Percentiles rank a stretch among this genome's conserved stretches.
These are phyloP conservation scores for Oryza brachyantha DNA, from an alignment of 176 grass and related monocot species.

Conservation along the genomic window DNA sequence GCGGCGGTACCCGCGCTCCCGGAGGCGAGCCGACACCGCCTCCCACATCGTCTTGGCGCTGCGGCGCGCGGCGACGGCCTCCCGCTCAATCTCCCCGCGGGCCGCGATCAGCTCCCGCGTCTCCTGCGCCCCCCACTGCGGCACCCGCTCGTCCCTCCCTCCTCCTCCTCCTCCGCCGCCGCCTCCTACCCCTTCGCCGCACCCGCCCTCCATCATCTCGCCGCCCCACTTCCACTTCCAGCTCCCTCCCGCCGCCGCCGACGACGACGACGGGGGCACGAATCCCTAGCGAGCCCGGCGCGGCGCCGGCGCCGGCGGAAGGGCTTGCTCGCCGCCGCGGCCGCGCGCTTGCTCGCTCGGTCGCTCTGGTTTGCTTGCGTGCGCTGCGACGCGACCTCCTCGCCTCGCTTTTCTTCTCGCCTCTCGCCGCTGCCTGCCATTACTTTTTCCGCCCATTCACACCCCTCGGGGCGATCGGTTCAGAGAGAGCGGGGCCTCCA, in stretches of 20 bases:
- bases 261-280: neutral
- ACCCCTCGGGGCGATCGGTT: constrained; percentile 16
- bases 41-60: constrained; percentile 84
- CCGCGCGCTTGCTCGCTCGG: constrained; percentile 17
- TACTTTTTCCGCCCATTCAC: constrained; percentile 52
- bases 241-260: neutral
- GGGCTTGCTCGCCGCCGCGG: neutral
- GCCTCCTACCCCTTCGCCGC: constrained; percentile 18
- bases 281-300: constrained; percentile 5
- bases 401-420: constrained; percentile 34
- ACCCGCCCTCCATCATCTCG: constrained; percentile 36
- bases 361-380: constrained; percentile 33
- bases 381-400: constrained; percentile 23
- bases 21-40: constrained; percentile 52
- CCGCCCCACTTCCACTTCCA: constrained; percentile 16
- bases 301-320: neutral
- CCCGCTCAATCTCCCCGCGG: constrained; percentile 68
- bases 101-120: constrained; percentile 72
- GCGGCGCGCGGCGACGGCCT: constrained; percentile 37
- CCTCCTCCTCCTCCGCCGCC: constrained; percentile 20
- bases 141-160: constrained; percentile 58
- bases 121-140: constrained; percentile 77
- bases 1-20: constrained; percentile 59
- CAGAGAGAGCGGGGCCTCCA: neutral
- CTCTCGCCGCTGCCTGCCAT: constrained; percentile 41